Evolutionary conservation across 306 rosid species (phyloP).

Genomic region (Rubus parviflorus): DNA sequence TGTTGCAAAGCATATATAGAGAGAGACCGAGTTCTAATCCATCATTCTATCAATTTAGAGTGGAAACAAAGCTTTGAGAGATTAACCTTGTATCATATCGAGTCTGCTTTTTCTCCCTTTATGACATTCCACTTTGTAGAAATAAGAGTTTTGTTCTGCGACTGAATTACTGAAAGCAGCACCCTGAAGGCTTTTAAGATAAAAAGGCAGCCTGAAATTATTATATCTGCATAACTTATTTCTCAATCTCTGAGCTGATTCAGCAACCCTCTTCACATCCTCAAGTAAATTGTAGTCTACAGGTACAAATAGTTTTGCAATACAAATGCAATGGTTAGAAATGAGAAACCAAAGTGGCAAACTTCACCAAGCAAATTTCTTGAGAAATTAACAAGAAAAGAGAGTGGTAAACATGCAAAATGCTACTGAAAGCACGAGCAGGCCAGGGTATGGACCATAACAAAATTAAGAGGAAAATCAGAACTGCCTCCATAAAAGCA

Average conservation of each 20-base stretch:
- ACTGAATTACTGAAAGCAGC: conserved; percentile 68
- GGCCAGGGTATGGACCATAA: no score
- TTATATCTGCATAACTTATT: conserved; percentile 53
- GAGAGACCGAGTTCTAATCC: not conserved
- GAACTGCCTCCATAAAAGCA: no score
- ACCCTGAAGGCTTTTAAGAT: conserved; percentile 45
- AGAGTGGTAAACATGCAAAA: no score
- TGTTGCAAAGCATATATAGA: no score
- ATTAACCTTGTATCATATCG: conserved; percentile 64
- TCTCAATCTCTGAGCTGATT: conserved; percentile 74
- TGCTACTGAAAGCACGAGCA: no score
- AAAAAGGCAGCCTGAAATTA: conserved; percentile 47
- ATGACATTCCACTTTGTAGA: conserved; percentile 75
- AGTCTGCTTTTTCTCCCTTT: conserved; percentile 72
- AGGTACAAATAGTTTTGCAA: conserved; percentile 28
- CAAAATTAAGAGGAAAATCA: no score
- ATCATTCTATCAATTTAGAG: not conserved
- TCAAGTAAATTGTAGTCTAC: conserved; percentile 83
- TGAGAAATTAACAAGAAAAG: no score
- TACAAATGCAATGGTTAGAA: not conserved
- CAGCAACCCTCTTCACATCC: conserved; percentile 85
- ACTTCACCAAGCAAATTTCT: no score
- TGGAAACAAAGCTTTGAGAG: not conserved
- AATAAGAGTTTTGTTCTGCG: conserved; percentile 65
- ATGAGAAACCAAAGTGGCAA: no score